These are phyloP conservation scores for Diaporthe ilicicola DNA, from an alignment of 2,329 filamentous ascomycete genomes.

Conservation along the genomic window DNA sequence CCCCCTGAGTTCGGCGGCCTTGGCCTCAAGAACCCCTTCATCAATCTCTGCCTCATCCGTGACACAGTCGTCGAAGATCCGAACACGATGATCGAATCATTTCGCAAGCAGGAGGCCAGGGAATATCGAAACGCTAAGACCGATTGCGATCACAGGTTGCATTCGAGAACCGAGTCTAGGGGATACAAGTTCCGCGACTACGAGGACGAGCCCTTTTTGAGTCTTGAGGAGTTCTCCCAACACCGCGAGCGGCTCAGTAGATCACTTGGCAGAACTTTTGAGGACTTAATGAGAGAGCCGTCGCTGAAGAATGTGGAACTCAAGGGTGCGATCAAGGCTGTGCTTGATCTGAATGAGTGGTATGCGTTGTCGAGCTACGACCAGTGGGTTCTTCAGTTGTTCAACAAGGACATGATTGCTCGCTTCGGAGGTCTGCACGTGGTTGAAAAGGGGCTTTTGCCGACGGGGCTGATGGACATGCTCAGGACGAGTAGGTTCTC, in stretches of 20 bases:
- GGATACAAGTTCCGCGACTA: slow-evolving; percentile 29
- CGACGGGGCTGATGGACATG: slow-evolving; percentile 49
- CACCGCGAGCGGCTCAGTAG: slow-evolving; percentile 45
- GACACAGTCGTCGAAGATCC: slow-evolving; percentile 39
- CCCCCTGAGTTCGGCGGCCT: slow-evolving; percentile 50
- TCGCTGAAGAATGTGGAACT: slow-evolving; percentile 39
- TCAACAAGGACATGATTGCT: slow-evolving; percentile 48
- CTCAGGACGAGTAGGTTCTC: slow-evolving; percentile 46
- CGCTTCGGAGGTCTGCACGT: slow-evolving; percentile 50
- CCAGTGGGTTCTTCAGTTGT: slow-evolving; percentile 49
- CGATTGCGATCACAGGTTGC: slow-evolving; percentile 40
- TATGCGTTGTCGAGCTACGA: slow-evolving; percentile 41
- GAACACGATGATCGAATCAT: slow-evolving; percentile 38
- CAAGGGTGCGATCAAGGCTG: slow-evolving; percentile 35
- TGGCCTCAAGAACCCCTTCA: slow-evolving; percentile 48
- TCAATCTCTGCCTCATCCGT: slow-evolving; percentile 39
- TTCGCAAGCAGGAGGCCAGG: slow-evolving; percentile 44
- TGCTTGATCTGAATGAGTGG: slow-evolving; percentile 29
- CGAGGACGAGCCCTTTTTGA: slow-evolving; percentile 45
- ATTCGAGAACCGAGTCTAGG: slow-evolving; percentile 7
- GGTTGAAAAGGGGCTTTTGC: slow-evolving; percentile 49
- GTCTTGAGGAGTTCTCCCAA: slow-evolving; percentile 48
- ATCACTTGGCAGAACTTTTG: slow-evolving; percentile 40
- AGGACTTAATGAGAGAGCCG: slow-evolving; percentile 41
- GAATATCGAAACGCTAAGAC: slow-evolving; percentile 44